These are phyloP conservation scores for Aspergillus leporis DNA, from an alignment of 495 filamentous ascomycete species.

Conservation along the genomic window DNA sequence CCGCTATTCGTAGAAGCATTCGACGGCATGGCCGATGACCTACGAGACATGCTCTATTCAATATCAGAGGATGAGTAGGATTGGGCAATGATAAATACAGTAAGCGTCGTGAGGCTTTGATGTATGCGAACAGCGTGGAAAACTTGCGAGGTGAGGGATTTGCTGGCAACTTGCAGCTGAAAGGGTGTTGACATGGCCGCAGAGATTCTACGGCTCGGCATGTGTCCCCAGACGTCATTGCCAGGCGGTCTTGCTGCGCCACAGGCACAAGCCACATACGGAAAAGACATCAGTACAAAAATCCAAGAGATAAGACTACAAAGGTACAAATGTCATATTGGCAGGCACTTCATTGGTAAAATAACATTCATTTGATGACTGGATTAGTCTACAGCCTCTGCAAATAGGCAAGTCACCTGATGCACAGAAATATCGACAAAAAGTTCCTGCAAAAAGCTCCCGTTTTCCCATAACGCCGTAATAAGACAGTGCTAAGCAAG, in stretches of 20 bases:
- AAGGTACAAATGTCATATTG: neutral
- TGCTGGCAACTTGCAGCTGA: constrained; percentile 27
- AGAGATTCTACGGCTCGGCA: constrained; percentile 29
- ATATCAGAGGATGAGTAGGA: neutral
- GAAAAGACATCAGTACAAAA: neutral
- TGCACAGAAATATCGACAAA: constrained; percentile 43
- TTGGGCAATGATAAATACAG: constrained; percentile 1
- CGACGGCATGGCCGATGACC: constrained; percentile 43
- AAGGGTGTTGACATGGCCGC: constrained; percentile 27
- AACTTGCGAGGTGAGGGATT: constrained; percentile 9
- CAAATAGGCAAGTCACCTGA: constrained; percentile 32
- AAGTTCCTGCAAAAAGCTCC: constrained; percentile 48
- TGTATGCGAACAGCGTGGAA: constrained; percentile 3
- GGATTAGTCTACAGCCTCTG: constrained; percentile 41
- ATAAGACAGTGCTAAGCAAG: constrained; percentile 44
- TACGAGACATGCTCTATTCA: constrained; percentile 47
- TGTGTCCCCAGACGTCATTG: constrained; percentile 40
- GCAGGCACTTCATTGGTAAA: constrained; percentile 25
- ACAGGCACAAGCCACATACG: constrained; percentile 29
- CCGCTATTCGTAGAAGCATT: constrained; percentile 35
- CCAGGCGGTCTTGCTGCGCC: constrained; percentile 34
- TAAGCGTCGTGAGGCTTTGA: neutral
- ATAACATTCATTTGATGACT: constrained; percentile 25
- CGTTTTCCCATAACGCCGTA: constrained; percentile 53
- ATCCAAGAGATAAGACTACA: neutral